Base-by-base conservation (phyloP, 257 asterid genomes). In the Scutellaria baicalensis region DNA sequence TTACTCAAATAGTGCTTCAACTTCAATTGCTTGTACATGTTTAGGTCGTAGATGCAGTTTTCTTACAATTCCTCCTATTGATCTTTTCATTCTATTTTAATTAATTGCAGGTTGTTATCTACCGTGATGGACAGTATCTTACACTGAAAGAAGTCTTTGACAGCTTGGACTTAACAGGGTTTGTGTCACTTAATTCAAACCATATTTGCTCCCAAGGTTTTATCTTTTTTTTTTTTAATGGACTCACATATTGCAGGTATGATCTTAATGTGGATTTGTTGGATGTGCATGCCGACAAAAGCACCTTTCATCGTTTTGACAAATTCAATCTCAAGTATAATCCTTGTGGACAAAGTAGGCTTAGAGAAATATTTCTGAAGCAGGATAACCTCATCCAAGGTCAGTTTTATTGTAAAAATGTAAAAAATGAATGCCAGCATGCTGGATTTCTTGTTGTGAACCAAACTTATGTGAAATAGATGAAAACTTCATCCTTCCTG, bases 251-350 rank as follows among this genome's bases (percentile, higher is more conserved):
- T 72, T 73, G 81, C 90, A 92, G 97, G 83, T 83, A 92, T 79
- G 97, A 92, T 77, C 95, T 92, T 57, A 92, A 88, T 72, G 97
- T 89, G 63, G 97, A 92, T 81, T 71, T 92, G 58, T 75, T 92
- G 85, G 97, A 92, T 59, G 97, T 92, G 64, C 97, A 89, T 82
- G 97, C 97, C 65, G 97, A 92, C 80, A 92, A 92, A 84, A 92
- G 96, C 77, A 89, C 97, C 79, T 92, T 92, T 68, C 97, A 87
- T 70, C 97, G 97, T 42, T 92, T 92, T 82, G 97, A 92, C 83
- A 92, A 88, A 82, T 92, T 92, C 80, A 92, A 92, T 81, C 96
- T 92, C 80, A 92, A 92, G 84, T 92, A 92, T 75, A 92, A 92
- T 82, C 97, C 97, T 61, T 92, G 97, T 51, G 97, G 97, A 52